phyloP scores from a whole-genome alignment of 768 basidiomycete genomes.

The Cystoderma amianthinum region DNA sequence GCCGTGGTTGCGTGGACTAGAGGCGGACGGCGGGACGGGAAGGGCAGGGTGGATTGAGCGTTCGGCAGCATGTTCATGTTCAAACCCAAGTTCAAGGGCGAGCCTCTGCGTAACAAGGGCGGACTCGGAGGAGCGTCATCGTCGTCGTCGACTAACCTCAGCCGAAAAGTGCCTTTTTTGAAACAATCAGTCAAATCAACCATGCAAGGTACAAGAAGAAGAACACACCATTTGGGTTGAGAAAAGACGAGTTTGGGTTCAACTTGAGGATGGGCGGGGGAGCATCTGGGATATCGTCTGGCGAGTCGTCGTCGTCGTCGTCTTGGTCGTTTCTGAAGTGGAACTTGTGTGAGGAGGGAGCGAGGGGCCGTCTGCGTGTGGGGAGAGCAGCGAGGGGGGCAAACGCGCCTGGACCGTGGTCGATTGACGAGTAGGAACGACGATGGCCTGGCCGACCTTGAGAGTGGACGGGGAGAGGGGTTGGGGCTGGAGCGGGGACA shows the following conservation, averaged over 20 bases:
- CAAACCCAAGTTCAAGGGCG: too few species aligned
- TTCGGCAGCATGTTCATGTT: too few species aligned
- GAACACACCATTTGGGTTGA: too few species aligned
- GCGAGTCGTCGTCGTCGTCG: constrained; percentile 29
- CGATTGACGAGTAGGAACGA: constrained; percentile 25
- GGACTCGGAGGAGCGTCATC: constrained; percentile 14
- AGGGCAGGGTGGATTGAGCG: too few species aligned
- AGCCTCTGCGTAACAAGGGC: too few species aligned
- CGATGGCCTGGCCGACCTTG: constrained; percentile 27
- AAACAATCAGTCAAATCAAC: too few species aligned
- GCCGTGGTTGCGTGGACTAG: not conserved
- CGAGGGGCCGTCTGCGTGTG: constrained; percentile 11
- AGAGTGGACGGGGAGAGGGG: constrained; percentile 15
- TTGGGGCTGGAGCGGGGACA: constrained; percentile 2
- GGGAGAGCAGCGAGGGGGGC: constrained; percentile 40
- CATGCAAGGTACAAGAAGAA: too few species aligned
- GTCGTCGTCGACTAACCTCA: constrained; percentile 19
- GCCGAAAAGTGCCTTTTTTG: too few species aligned
- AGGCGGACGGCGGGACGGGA: too few species aligned
- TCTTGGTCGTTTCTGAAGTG: constrained; percentile 26
- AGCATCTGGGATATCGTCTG: constrained; percentile 13
- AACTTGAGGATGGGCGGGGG: constrained; percentile 16
- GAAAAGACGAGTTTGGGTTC: constrained; percentile 13
- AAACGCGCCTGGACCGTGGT: constrained; percentile 26
- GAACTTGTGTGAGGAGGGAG: constrained; percentile 21